A percentile compares a stretch with the other conserved stretches of the same genome.
phyloP scores from a whole-genome alignment of 371 early-diverging fungal genomes.

The Mucor velutinosus region DNA sequence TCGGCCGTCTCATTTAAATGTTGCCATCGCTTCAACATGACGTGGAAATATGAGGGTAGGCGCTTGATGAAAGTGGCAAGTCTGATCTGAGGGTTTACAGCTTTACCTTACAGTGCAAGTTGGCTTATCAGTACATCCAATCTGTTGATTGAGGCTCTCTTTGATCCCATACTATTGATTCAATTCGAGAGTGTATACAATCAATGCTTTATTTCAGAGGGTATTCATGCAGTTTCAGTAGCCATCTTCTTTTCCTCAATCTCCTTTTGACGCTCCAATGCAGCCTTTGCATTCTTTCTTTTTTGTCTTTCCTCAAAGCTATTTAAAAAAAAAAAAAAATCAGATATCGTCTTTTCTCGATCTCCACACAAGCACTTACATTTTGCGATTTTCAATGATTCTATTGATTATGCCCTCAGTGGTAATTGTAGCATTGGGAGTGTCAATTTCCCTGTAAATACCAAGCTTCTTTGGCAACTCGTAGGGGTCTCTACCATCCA shows the following conservation, averaged over 20 bases:
- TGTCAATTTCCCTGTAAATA: constrained; percentile 77
- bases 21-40: too few relatives aligned
- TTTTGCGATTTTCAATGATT: constrained; percentile 82
- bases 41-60: too few relatives aligned
- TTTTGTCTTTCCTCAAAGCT: constrained; percentile 75
- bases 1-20: background rate
- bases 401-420: constrained; percentile 86
- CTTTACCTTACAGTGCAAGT: too few relatives aligned
- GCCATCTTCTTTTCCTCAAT: constrained; percentile 49
- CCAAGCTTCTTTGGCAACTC: constrained; percentile 72
- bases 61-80: too few relatives aligned
- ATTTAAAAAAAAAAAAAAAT: background rate
- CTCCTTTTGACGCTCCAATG: constrained; percentile 69
- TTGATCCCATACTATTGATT: too few relatives aligned
- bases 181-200: background rate
- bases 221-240: background rate
- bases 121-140: too few relatives aligned
- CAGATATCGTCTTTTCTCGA: background rate
- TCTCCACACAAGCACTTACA: constrained; percentile 54
- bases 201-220: background rate
- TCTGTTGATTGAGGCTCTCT: background rate
- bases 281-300: constrained; percentile 72
- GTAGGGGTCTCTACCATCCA: constrained; percentile 85
- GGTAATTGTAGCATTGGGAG: constrained; percentile 74
- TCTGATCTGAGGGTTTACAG: too few relatives aligned